These are phyloP conservation scores for Cnidoscolus chayamansa DNA, from an alignment of 441 rosid species.

Conservation along the genomic window DNA sequence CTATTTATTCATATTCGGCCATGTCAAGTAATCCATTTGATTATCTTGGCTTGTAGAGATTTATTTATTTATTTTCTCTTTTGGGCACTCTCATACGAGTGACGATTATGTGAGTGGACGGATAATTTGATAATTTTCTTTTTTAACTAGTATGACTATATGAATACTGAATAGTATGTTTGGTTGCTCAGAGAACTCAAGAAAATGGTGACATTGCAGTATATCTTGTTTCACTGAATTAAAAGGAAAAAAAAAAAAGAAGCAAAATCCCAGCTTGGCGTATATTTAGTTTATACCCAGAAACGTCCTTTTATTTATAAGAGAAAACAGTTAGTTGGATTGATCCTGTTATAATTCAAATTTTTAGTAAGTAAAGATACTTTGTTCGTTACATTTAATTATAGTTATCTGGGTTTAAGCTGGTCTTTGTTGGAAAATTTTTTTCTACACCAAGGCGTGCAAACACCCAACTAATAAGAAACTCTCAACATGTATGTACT, in stretches of 20 bases:
- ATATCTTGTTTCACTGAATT: not conserved
- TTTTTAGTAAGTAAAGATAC: not conserved
- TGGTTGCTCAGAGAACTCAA: not conserved
- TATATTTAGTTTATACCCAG: too few species aligned
- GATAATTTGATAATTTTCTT: not conserved
- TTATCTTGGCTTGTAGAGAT: not conserved
- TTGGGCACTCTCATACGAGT: not conserved
- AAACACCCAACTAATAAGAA: too few species aligned
- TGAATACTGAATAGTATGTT: not conserved
- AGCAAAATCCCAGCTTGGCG: not conserved
- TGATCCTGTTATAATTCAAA: not conserved
- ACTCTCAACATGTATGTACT: too few species aligned
- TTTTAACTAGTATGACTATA: not conserved
- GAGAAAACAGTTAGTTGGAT: not conserved
- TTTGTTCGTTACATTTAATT: not conserved
- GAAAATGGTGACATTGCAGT: not conserved
- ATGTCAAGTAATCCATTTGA: not conserved
- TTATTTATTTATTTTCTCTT: not conserved
- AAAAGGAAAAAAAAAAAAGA: not conserved
- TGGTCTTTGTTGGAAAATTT: too few species aligned
- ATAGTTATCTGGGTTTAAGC: not conserved
- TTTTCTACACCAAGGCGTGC: too few species aligned
- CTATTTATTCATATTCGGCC: not conserved
- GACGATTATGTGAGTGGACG: not conserved
- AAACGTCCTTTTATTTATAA: not conserved